A percentile compares a stretch with the other conserved stretches of the same genome.
Evolutionary conservation across 1,284 basidiomycete genomes (phyloP).

Genomic region (Fomitopsis pinicola): DNA sequence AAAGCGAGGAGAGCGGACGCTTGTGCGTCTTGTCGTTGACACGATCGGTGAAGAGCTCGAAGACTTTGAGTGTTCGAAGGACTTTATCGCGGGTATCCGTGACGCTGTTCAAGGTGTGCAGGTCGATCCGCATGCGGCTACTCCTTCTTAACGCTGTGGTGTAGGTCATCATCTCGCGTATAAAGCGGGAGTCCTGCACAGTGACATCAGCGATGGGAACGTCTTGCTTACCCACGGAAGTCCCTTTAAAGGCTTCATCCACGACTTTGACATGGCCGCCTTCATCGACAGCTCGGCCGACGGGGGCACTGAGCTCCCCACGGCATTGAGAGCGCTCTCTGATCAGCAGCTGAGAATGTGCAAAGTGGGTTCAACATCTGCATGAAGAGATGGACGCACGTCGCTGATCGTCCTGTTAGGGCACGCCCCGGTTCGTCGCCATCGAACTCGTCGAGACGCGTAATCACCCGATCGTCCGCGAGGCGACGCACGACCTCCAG

Average conservation of each 20-base stretch:
- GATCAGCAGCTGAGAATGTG: background rate
- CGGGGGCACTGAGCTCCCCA: background rate
- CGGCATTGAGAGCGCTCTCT: background rate
- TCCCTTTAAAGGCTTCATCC: slow-evolving; percentile 7
- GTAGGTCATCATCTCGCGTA: slow-evolving; percentile 2
- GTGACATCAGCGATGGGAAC: slow-evolving; percentile 13
- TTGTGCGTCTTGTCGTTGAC: slow-evolving; percentile 12
- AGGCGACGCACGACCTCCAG: slow-evolving; percentile 10
- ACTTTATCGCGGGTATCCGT: slow-evolving; percentile 9
- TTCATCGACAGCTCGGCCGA: background rate
- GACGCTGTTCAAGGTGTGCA: slow-evolving; percentile 12
- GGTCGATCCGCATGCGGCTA: background rate
- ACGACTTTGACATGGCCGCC: slow-evolving; percentile 14
- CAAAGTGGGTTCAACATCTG: slow-evolving; percentile 2
- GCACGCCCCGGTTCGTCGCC: slow-evolving; percentile 12
- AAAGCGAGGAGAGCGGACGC: slow-evolving; percentile 8
- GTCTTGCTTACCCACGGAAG: slow-evolving; percentile 5
- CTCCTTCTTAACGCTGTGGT: background rate
- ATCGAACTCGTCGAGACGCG: background rate
- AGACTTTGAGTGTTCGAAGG: slow-evolving; percentile 8
- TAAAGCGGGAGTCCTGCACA: slow-evolving; percentile 6
- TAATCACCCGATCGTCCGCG: background rate
- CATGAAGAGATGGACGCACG: background rate
- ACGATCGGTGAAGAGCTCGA: slow-evolving; percentile 8
- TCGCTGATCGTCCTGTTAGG: slow-evolving; percentile 1